These are phyloP conservation scores for Skeletonema menzelii DNA, from an alignment of 108 stramenopile species.

Conservation along the genomic window DNA sequence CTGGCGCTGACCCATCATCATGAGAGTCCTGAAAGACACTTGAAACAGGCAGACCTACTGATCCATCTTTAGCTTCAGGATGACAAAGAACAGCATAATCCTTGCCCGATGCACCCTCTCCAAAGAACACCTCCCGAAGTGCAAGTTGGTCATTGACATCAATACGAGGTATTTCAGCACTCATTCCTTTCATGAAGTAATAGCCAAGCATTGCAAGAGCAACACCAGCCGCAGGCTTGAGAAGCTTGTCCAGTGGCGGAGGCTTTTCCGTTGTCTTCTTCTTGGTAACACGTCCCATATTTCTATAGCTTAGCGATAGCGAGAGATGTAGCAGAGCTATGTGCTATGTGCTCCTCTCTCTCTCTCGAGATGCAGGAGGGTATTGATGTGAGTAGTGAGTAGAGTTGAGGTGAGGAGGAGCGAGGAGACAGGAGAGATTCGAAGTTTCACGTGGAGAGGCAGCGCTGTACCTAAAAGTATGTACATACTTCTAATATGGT, in stretches of 20 bases:
- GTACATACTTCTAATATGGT: too few species aligned
- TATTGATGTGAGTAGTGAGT: too few species aligned
- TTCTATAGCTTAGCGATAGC: too few species aligned
- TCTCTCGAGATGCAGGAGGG: too few species aligned
- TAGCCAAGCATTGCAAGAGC: constrained; percentile 71
- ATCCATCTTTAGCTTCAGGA: constrained; percentile 39
- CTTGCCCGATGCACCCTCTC: constrained; percentile 61
- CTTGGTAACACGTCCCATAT: constrained; percentile 37
- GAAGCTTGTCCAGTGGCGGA: constrained; percentile 68
- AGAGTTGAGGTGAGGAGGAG: too few species aligned
- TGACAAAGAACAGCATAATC: constrained; percentile 83
- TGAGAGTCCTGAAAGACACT: constrained; percentile 79
- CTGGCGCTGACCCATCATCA: constrained; percentile 63
- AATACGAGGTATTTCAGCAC: constrained; percentile 62
- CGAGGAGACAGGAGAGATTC: too few species aligned
- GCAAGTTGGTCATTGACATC: constrained; percentile 71
- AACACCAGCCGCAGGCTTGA: constrained; percentile 74
- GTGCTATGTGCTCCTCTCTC: too few species aligned
- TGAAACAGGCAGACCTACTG: constrained; percentile 53
- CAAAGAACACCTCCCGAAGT: constrained; percentile 82
- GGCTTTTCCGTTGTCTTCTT: constrained; percentile 28
- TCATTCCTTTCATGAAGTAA: constrained; percentile 70
- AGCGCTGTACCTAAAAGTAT: too few species aligned
- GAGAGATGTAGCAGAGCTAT: not conserved
- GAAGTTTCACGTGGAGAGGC: too few species aligned